Evolutionary conservation across 169 alveolate genomes (phyloP).

Genomic region (Amoebophrya sp.): DNA sequence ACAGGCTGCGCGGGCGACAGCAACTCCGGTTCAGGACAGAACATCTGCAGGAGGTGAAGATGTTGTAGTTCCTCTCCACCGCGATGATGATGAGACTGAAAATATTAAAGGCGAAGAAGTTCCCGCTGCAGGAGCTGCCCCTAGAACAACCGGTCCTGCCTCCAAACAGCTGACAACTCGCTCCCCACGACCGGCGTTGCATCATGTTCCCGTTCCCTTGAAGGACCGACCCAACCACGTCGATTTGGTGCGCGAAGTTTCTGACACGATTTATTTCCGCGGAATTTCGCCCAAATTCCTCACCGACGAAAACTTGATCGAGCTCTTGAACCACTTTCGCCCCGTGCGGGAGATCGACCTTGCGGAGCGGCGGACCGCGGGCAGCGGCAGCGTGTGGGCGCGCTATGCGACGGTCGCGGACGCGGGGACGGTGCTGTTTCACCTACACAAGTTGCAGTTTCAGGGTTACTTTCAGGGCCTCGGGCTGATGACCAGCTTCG

Average conservation of each 20-base stretch:
- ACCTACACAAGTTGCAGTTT: neutral
- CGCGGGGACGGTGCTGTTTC: neutral
- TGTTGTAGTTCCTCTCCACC: too few species aligned
- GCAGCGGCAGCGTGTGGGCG: conserved; percentile 17
- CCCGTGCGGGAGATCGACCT: neutral
- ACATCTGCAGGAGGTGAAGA: too few species aligned
- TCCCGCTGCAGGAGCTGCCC: too few species aligned
- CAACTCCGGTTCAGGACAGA: too few species aligned
- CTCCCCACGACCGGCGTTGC: too few species aligned
- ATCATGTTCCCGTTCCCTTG: neutral
- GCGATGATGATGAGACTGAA: too few species aligned
- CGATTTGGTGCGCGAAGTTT: neutral
- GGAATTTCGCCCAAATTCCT: neutral
- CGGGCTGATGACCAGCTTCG: neutral
- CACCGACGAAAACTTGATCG: neutral
- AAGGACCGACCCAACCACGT: neutral
- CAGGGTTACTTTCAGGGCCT: conserved; percentile 22
- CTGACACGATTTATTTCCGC: neutral
- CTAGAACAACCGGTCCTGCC: too few species aligned
- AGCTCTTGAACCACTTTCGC: neutral
- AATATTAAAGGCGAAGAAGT: too few species aligned
- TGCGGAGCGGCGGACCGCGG: neutral
- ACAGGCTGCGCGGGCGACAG: too few species aligned
- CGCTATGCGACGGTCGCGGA: neutral
- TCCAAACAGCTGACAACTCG: too few species aligned